Evolutionary conservation across 257 asterid genomes (phyloP).

Genomic region (Gentiana macrophylla): DNA sequence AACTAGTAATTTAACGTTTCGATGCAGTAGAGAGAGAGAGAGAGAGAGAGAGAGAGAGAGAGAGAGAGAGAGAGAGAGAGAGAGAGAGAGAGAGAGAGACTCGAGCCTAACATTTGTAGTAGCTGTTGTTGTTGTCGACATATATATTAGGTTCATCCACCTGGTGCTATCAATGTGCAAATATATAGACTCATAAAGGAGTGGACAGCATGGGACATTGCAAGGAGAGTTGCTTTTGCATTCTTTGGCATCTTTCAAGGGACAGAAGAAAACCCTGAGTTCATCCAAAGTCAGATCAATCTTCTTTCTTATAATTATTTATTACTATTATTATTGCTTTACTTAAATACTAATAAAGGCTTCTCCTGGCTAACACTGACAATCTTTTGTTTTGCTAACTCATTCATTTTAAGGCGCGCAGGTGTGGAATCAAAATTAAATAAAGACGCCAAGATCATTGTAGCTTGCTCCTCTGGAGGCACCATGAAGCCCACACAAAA

Average conservation of each 20-base stretch:
- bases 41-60: no score
- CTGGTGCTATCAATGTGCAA: constrained; percentile 88
- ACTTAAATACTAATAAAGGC: background rate
- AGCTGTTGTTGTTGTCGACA: constrained; percentile 12
- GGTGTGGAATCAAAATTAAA: constrained; percentile 71
- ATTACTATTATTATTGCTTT: background rate
- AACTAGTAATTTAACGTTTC: no score
- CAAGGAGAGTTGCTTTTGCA: constrained; percentile 90
- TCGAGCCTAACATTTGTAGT: background rate
- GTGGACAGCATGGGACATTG: constrained; percentile 99
- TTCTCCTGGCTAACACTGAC: no score
- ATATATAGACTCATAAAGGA: constrained; percentile 93
- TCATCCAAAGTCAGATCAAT: constrained; percentile 38
- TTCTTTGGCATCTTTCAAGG: constrained; percentile 80
- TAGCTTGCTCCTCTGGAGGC: constrained; percentile 89
- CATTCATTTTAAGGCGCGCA: constrained; percentile 23
- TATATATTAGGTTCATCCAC: constrained; percentile 59
- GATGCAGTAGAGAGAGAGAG: no score
- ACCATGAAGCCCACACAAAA: constrained; percentile 71
- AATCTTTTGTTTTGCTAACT: background rate
- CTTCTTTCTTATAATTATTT: background rate
- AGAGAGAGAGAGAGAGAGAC: no score
- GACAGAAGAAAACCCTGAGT: constrained; percentile 94
- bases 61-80: no score
- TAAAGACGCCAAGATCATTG: constrained; percentile 71